phyloP scores from a whole-genome alignment of 352 stramenopile species.

The Phytophthora palmivora region DNA sequence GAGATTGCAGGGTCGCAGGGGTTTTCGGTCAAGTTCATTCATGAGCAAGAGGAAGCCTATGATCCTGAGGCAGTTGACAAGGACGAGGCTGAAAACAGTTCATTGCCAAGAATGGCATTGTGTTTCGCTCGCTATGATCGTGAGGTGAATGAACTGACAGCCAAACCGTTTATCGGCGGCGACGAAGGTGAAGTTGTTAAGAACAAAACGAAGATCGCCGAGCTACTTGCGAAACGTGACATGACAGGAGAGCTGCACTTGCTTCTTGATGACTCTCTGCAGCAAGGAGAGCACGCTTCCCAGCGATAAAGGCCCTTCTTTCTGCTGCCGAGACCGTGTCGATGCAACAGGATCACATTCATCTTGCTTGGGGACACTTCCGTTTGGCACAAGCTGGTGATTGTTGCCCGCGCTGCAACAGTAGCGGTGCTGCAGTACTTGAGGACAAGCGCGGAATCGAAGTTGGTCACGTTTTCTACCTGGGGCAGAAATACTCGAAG shows the following conservation, averaged over 20 bases:
- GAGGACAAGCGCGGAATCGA: slow-evolving; percentile 87
- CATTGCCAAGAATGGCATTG: slow-evolving; percentile 38
- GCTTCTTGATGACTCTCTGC: slow-evolving; percentile 78
- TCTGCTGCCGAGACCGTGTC: slow-evolving; percentile 20
- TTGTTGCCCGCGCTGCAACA: slow-evolving; percentile 60
- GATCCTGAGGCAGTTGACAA: slow-evolving; percentile 17
- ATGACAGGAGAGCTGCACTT: slow-evolving; percentile 44
- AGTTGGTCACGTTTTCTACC: slow-evolving; percentile 90
- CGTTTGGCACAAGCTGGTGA: slow-evolving; percentile 72
- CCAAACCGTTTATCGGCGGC: slow-evolving; percentile 75
- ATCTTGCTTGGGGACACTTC: slow-evolving; percentile 57
- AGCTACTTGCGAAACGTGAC: slow-evolving; percentile 27
- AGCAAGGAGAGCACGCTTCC: slow-evolving; percentile 19
- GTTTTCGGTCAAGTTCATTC: slow-evolving; percentile 46
- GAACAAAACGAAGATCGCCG: slow-evolving; percentile 25
- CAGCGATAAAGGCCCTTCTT: slow-evolving; percentile 33
- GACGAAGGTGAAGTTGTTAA: slow-evolving; percentile 58
- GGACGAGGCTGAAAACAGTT: slow-evolving; percentile 4
- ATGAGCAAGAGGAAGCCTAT: slow-evolving; percentile 35
- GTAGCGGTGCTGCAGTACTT: slow-evolving; percentile 41
- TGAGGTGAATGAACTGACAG: slow-evolving; percentile 69
- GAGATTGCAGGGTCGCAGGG: slow-evolving; percentile 17
- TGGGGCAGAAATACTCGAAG: slow-evolving; percentile 91
- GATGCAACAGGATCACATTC: slow-evolving; percentile 20
- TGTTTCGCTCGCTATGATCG: slow-evolving; percentile 69